phyloP scores from a whole-genome alignment of 2,329 filamentous ascomycete genomes.

The Xylaria polymorpha region DNA sequence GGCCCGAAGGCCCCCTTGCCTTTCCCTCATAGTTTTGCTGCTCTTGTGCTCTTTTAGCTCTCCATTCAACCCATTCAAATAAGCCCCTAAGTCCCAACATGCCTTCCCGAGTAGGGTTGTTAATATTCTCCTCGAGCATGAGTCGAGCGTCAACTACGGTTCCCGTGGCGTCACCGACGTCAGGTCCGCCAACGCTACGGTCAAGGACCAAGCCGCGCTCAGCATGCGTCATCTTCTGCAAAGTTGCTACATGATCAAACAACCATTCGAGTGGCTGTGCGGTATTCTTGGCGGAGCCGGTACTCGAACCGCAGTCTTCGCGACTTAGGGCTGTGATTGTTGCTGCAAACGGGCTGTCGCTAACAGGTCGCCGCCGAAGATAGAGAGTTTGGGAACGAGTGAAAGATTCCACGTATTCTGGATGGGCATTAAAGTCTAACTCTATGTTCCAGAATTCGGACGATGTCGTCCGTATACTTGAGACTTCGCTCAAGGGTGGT shows the following conservation, averaged over 20 bases:
- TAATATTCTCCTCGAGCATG: conserved; percentile 66
- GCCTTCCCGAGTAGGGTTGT: conserved; percentile 45
- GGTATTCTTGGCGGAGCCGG: conserved; percentile 48
- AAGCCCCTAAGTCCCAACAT: conserved; percentile 63
- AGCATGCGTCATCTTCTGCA: conserved; percentile 66
- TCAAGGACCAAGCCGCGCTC: conserved; percentile 74
- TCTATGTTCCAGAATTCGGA: conserved; percentile 83
- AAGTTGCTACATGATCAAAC: conserved; percentile 69
- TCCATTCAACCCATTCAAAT: conserved; percentile 67
- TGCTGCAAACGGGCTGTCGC: conserved; percentile 76
- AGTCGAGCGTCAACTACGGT: conserved; percentile 76
- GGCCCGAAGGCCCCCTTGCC: conserved; percentile 35
- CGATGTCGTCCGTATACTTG: conserved; percentile 67
- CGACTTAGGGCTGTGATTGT: conserved; percentile 78
- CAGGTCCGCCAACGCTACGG: conserved; percentile 60
- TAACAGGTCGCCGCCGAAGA: conserved; percentile 75
- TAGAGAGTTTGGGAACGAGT: conserved; percentile 76
- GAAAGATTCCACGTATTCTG: conserved; percentile 73
- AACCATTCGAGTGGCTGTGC: conserved; percentile 76
- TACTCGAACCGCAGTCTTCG: conserved; percentile 53
- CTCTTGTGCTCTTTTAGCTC: conserved; percentile 49
- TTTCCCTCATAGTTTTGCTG: conserved; percentile 42
- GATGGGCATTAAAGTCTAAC: conserved; percentile 76
- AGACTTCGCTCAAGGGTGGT: conserved; percentile 73
- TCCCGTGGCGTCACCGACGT: conserved; percentile 56